These are phyloP conservation scores for Camptophora hylomeconis DNA, from an alignment of 2,329 filamentous ascomycete genomes.

Conservation along the genomic window DNA sequence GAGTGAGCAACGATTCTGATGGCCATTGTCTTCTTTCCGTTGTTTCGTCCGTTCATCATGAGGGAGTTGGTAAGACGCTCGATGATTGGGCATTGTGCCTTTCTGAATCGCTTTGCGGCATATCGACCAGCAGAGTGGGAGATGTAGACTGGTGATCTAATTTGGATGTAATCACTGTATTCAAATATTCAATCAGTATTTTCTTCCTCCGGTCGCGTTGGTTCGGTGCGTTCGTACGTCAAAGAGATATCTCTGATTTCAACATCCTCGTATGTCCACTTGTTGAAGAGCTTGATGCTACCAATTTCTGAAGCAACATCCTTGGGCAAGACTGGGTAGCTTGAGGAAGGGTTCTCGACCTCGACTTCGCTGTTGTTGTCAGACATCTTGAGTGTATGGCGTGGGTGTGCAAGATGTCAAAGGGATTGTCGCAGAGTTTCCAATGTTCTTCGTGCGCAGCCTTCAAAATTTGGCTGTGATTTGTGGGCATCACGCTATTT, in stretches of 20 bases:
- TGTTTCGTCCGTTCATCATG: constrained; percentile 99
- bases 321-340: constrained; percentile 75
- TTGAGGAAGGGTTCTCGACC: constrained; percentile 58
- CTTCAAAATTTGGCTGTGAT: no score
- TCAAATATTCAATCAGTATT: constrained; percentile 18
- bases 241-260: constrained; percentile 99
- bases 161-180: constrained; percentile 96
- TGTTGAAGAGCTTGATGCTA: constrained; percentile 94
- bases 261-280: constrained; percentile 97
- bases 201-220: constrained; percentile 2
- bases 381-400: constrained; percentile 57
- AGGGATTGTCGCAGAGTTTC: no score
- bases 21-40: constrained; percentile 99
- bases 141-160: constrained; percentile 97
- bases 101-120: constrained; percentile 99
- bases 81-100: constrained; percentile 99
- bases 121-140: constrained; percentile 98
- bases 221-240: constrained; percentile 57
- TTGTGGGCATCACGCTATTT: no score
- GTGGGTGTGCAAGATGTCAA: constrained; percentile 17
- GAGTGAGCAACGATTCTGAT: constrained; percentile 97
- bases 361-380: constrained; percentile 90
- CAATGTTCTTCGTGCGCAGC: no score
- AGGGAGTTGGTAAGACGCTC: constrained; percentile 99
- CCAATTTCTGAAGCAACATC: constrained; percentile 81